phyloP scores from a whole-genome alignment of 2,329 filamentous ascomycete species.

The Paraphoma chrysanthemicola region DNA sequence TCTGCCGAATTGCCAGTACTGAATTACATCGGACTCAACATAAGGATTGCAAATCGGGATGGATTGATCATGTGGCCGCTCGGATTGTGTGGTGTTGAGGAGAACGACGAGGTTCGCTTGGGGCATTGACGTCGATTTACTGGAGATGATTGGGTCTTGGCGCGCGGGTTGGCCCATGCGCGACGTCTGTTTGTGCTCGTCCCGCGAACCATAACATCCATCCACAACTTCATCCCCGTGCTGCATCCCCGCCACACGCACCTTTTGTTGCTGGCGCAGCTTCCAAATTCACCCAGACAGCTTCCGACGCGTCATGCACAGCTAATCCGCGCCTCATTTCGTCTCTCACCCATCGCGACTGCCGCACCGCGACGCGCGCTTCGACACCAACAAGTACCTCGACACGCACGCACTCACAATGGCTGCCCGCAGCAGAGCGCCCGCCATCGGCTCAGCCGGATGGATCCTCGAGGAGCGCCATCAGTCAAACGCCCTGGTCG shows the following conservation, averaged over 20 bases:
- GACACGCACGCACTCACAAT: constrained; percentile 23
- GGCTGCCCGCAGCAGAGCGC: constrained; percentile 43
- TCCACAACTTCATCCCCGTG: neutral
- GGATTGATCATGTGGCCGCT: too few species aligned
- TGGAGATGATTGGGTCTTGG: neutral
- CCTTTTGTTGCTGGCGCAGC: neutral
- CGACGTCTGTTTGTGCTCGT: constrained; percentile 2
- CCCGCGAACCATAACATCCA: constrained; percentile 4
- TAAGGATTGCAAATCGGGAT: too few species aligned
- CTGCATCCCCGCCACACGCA: neutral
- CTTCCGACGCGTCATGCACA: constrained; percentile 23
- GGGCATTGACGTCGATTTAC: neutral
- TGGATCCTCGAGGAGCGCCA: constrained; percentile 89
- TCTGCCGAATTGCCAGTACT: too few species aligned
- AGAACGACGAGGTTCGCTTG: neutral
- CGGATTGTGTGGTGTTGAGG: too few species aligned
- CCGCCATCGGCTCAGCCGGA: constrained; percentile 76
- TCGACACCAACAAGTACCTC: constrained; percentile 7
- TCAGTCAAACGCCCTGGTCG: constrained; percentile 76
- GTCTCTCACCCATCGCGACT: constrained; percentile 16
- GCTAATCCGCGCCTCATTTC: constrained; percentile 14
- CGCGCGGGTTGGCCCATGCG: neutral
- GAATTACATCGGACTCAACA: too few species aligned
- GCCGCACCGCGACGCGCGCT: constrained; percentile 32
- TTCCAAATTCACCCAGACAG: constrained; percentile 42